These are phyloP conservation scores for Leccinum variicolor DNA, from an alignment of 768 basidiomycete species.

Conservation along the genomic window DNA sequence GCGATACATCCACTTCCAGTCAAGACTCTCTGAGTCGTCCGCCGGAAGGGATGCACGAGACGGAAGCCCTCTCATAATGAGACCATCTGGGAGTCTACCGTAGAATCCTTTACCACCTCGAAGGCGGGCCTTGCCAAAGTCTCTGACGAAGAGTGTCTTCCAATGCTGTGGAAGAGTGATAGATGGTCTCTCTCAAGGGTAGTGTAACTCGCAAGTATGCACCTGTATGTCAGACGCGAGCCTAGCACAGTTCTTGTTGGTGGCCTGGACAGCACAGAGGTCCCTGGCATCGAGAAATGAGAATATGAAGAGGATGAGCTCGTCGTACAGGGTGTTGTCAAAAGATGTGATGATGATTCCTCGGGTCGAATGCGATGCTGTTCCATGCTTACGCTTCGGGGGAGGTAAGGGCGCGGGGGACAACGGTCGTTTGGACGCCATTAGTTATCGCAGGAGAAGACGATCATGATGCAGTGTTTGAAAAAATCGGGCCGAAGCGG, in stretches of 20 bases:
- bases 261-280: slow-evolving; percentile 61
- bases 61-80: slow-evolving; percentile 58
- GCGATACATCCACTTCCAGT: slow-evolving; percentile 88
- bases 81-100: slow-evolving; percentile 47
- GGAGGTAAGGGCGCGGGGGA: slow-evolving; percentile 51
- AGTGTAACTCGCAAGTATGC: slow-evolving; percentile 16
- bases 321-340: slow-evolving; percentile 64
- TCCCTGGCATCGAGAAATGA: slow-evolving; percentile 64
- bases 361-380: slow-evolving; percentile 7
- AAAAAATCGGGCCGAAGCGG: slow-evolving; percentile 15
- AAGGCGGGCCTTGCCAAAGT: slow-evolving; percentile 65
- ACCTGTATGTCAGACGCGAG: slow-evolving; percentile 67
- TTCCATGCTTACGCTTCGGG: slow-evolving; percentile 51
- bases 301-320: slow-evolving; percentile 72
- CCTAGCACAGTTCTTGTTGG: slow-evolving; percentile 64
- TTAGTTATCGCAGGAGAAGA: slow-evolving; percentile 2
- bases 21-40: slow-evolving; percentile 32
- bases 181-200: background rate
- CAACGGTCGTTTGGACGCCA: slow-evolving; percentile 43
- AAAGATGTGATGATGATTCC: slow-evolving; percentile 35
- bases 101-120: slow-evolving; percentile 66
- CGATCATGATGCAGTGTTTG: background rate
- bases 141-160: slow-evolving; percentile 59
- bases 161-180: slow-evolving; percentile 48
- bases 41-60: slow-evolving; percentile 37